These are phyloP conservation scores for Eutrema heterophyllum DNA, from an alignment of 345 rosid genomes.

Conservation along the genomic window DNA sequence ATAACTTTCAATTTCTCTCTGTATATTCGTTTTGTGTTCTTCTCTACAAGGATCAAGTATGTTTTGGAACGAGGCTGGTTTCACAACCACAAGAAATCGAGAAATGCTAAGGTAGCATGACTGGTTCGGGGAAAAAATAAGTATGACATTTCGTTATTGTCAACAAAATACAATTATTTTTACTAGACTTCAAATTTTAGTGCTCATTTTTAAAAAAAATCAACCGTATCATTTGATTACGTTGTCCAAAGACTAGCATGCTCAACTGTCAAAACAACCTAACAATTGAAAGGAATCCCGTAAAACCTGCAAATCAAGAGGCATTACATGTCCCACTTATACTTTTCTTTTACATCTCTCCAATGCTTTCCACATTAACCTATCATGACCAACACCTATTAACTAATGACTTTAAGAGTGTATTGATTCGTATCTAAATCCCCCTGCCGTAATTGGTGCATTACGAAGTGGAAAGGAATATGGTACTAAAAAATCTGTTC, in stretches of 20 bases:
- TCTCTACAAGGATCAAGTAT: background rate
- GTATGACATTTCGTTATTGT: background rate
- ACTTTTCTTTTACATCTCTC: background rate
- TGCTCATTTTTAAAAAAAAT: background rate
- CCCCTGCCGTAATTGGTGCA: slow-evolving; percentile 30
- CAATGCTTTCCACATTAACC: slow-evolving; percentile 21
- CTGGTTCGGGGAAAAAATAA: background rate
- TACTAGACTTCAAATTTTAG: background rate
- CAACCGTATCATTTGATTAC: background rate
- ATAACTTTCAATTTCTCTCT: background rate
- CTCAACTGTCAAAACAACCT: slow-evolving; percentile 10
- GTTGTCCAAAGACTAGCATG: slow-evolving; percentile 6
- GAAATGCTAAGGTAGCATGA: background rate
- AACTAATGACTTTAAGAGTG: slow-evolving; percentile 9
- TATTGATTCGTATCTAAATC: background rate
- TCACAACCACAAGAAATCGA: background rate
- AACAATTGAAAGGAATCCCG: slow-evolving; percentile 20
- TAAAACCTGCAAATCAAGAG: slow-evolving; percentile 28
- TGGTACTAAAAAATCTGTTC: background rate
- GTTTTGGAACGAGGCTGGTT: background rate
- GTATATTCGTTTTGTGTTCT: background rate
- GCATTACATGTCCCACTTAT: slow-evolving; percentile 17
- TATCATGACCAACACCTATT: slow-evolving; percentile 25
- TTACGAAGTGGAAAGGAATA: background rate
- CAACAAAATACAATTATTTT: background rate